Conservation (phyloP, 495 filamentous ascomycete species). For the Talaromyces proteolyticus region DNA sequence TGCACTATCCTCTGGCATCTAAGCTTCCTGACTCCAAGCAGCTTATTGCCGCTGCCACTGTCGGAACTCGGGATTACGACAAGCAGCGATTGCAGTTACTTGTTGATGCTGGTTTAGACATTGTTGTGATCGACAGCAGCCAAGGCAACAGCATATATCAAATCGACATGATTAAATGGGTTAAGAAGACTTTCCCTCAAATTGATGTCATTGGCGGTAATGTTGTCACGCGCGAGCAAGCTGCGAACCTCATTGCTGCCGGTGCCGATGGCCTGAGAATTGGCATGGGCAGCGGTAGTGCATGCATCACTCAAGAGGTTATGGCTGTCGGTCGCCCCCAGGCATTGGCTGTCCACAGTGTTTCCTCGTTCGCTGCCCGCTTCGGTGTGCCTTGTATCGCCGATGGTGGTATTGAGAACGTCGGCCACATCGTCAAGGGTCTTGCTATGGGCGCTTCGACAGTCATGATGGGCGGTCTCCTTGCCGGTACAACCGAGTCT, state of each 20-base stretch:
- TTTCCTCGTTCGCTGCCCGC: constrained; percentile 77
- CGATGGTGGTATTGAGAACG: constrained; percentile 96
- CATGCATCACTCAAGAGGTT: constrained; percentile 99
- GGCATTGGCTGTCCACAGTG: constrained; percentile 84
- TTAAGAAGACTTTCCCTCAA: constrained; percentile 78
- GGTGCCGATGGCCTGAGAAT: constrained; percentile 96
- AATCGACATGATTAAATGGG: constrained; percentile 92
- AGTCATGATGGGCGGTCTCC: constrained; percentile 98
- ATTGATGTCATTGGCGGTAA: constrained; percentile 97
- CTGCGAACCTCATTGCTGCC: constrained; percentile 84
- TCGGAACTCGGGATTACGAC: constrained; percentile 90
- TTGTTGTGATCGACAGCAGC: constrained; percentile 90
- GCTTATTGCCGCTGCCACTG: constrained; percentile 89
- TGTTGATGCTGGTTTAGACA: constrained; percentile 91
- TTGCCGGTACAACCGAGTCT: constrained; percentile 96
- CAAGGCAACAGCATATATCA: constrained; percentile 98
- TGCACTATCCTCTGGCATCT: constrained; percentile 92
- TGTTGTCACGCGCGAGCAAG: constrained; percentile 94
- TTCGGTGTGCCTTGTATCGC: constrained; percentile 98
- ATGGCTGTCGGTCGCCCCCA: constrained; percentile 98
- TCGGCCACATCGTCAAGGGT: constrained; percentile 98
- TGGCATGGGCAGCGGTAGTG: constrained; percentile 96
- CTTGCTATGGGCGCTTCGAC: constrained; percentile 89
- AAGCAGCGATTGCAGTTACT: constrained; percentile 80
- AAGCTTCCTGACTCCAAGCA: constrained; percentile 98